phyloP scores from a whole-genome alignment of 73 alveolate genomes.

The Tetrahymena malaccensis region DNA sequence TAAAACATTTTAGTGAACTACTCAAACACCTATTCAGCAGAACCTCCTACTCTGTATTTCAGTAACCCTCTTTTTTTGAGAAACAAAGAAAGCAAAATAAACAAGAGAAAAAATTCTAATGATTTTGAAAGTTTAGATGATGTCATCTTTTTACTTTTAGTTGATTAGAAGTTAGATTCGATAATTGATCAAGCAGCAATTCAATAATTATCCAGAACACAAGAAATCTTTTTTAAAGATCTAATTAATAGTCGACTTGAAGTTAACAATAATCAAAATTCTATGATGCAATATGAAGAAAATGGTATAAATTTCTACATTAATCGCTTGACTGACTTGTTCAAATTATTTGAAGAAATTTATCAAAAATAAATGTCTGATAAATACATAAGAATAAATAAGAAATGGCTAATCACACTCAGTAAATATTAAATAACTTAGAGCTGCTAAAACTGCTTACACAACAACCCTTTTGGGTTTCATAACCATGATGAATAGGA shows the following conservation, averaged over 20 bases:
- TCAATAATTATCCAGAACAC: background rate
- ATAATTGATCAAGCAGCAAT: background rate
- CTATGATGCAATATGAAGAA: background rate
- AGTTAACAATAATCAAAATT: background rate
- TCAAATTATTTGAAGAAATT: background rate
- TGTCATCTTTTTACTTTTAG: background rate
- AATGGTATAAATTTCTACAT: background rate
- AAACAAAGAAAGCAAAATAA: background rate
- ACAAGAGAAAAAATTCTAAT: background rate
- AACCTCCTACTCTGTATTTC: background rate
- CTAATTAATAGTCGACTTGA: background rate
- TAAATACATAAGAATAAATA: background rate
- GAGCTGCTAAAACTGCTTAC: background rate
- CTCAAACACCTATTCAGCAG: background rate
- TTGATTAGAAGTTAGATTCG: background rate
- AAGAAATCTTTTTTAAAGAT: background rate
- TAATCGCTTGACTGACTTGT: background rate
- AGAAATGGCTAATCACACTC: background rate
- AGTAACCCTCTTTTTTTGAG: background rate
- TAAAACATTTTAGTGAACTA: background rate
- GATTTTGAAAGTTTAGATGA: background rate
- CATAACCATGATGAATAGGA: background rate
- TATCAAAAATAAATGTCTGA: background rate
- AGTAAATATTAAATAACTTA: background rate
- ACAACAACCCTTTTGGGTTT: background rate